These are phyloP conservation scores for Emydomyces testavorans DNA, from an alignment of 2,329 filamentous ascomycete species.

Conservation along the genomic window DNA sequence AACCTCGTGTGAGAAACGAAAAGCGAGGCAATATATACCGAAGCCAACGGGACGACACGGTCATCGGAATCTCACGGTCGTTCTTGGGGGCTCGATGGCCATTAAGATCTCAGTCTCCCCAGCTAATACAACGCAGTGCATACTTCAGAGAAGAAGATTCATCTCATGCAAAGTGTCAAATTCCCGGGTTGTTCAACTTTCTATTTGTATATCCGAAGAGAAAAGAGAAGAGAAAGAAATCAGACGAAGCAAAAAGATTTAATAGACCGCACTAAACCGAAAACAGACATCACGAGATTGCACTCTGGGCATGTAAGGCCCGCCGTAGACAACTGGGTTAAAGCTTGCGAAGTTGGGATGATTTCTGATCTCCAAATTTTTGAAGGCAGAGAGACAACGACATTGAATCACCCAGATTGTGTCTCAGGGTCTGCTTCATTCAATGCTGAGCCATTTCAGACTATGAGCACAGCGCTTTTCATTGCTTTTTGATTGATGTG, in stretches of 20 bases:
- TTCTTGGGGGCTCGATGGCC: constrained; percentile 40
- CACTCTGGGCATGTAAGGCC: not conserved
- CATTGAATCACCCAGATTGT: not conserved
- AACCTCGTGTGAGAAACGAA: too few relatives aligned
- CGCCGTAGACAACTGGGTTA: constrained; percentile 5
- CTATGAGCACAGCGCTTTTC: constrained; percentile 18
- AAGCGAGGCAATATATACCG: constrained; percentile 29
- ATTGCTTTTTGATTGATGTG: constrained; percentile 15
- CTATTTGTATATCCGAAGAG: constrained; percentile 32
- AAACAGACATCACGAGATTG: constrained; percentile 5
- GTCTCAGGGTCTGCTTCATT: not conserved
- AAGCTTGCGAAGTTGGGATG: not conserved
- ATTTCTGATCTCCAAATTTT: constrained; percentile 3
- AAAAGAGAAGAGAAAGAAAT: constrained; percentile 28
- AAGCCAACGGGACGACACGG: constrained; percentile 39
- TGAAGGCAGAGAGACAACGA: not conserved
- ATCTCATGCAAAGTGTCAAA: constrained; percentile 44
- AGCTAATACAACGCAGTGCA: constrained; percentile 50
- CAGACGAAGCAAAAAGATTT: constrained; percentile 5
- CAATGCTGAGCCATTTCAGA: constrained; percentile 3
- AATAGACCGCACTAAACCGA: not conserved
- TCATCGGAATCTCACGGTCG: constrained; percentile 39
- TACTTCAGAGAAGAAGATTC: constrained; percentile 25
- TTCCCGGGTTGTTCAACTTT: constrained; percentile 46
- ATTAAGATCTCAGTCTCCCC: constrained; percentile 35